Base-by-base conservation (phyloP, 2,329 filamentous ascomycete genomes). In the Fusarium piperis region DNA sequence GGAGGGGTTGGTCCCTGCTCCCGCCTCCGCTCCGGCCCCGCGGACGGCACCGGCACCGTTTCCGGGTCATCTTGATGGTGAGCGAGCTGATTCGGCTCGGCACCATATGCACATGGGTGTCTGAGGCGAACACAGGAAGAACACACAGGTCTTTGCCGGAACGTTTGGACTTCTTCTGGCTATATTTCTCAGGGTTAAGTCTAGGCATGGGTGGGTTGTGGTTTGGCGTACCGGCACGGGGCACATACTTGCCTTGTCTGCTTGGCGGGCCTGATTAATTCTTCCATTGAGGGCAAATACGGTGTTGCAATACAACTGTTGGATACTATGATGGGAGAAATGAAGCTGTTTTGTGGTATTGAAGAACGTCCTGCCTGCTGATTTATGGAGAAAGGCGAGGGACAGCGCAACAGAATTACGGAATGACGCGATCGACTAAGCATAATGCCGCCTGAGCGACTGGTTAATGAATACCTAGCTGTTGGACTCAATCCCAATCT, bases 171-270 rank as follows among this genome's bases (percentile, higher is more conserved):
- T 67, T 67, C 30, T 64, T 67, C 13, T 59, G 52, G 6, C 55
- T 64, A 51, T 46, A 15, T 20, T 28, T 15, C 74, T 35, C 78
- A 78, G 35, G 79, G 76, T 44, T 18, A 44, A 16, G 8, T 11
- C 58, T 77, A 76, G 39, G 78, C 82, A 61, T 32, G 20, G 26
- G n/a, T 51, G 26, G 46, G 46, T 5, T 51, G 20, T 10, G 23
- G 6, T 48, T 2, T 32, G 2, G 12, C 46, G n/a, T 51, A 51
- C 46, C 46, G 46, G n/a, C 46, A 51, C 15, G 46, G 46, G 23
- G 16, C 46, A 51, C 26, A 51, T 9, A 16, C 46, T 32, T 51
- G 46, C 46, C 46, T 28, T 15, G 28, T 16, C 30, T 26, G 46
- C 26, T 51, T 51, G 16, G 46, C 26, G 16, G 46, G 46, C 4